These are phyloP conservation scores for Sclerotinia glacialis DNA, from an alignment of 2,329 filamentous ascomycete genomes.

Conservation along the genomic window DNA sequence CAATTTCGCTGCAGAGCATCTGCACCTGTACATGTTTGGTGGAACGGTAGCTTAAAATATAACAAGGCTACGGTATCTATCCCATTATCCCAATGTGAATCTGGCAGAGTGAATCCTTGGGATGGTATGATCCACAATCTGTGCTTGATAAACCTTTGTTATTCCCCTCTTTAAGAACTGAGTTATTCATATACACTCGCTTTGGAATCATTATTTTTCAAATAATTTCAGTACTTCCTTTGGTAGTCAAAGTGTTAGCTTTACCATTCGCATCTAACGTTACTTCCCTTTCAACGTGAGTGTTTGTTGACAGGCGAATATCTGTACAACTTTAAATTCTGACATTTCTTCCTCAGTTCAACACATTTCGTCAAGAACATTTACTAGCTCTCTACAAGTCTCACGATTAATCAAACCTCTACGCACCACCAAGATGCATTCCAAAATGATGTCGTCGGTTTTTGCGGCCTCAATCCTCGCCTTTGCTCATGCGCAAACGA, in stretches of 20 bases:
- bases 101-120: conserved; percentile 15
- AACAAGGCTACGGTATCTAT: conserved; percentile 5
- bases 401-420: not conserved
- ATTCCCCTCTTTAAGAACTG: not conserved
- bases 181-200: not conserved
- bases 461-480: conserved; percentile 18
- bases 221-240: not conserved
- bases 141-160: conserved; percentile 13
- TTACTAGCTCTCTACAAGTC: not conserved
- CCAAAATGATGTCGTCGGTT: conserved; percentile 8
- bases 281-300: not conserved
- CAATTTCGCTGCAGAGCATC: not conserved
- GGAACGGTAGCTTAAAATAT: not conserved
- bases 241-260: conserved; percentile 1
- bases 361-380: not conserved
- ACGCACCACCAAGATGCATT: conserved; percentile 19
- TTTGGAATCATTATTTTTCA: not conserved
- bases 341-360: not conserved
- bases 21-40: not conserved
- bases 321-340: not conserved
- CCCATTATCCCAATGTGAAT: not conserved
- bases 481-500: conserved; percentile 28
- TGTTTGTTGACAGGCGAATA: not conserved
- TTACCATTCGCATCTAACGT: conserved; percentile 7
- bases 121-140: conserved; percentile 13